Evolutionary conservation across 2,329 filamentous ascomycete species (phyloP).

Genomic region (Colletotrichum nymphaeae): DNA sequence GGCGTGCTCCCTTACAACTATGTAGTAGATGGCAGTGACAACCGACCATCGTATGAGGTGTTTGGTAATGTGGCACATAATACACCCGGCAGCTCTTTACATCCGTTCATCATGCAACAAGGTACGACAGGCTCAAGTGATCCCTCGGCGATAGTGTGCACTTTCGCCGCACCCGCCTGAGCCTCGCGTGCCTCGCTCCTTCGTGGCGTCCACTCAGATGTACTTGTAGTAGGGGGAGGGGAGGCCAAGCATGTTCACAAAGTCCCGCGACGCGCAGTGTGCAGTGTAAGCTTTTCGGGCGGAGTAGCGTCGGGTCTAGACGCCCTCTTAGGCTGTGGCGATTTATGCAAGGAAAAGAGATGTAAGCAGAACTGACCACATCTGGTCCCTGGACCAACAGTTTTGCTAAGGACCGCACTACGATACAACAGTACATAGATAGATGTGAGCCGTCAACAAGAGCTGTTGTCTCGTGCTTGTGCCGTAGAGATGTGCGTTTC

Average conservation of each 20-base stretch:
- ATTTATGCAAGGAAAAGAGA: constrained; percentile 23
- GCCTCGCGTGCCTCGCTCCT: neutral
- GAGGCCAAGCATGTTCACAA: neutral
- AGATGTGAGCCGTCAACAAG: neutral
- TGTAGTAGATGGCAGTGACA: neutral
- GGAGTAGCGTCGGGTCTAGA: constrained; percentile 27
- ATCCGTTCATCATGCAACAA: neutral
- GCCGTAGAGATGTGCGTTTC: neutral
- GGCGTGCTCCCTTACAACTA: neutral
- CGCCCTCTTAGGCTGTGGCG: constrained; percentile 17
- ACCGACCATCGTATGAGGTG: neutral
- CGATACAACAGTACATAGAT: neutral
- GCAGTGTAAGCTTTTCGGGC: constrained; percentile 29
- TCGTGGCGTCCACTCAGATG: neutral
- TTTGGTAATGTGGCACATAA: too few species aligned
- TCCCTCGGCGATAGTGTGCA: neutral
- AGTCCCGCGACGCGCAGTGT: constrained; percentile 4
- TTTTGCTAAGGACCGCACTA: neutral
- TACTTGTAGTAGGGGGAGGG: too few species aligned
- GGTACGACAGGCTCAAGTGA: neutral
- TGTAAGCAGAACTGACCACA: constrained; percentile 12
- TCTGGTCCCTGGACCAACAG: neutral
- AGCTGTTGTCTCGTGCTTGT: neutral
- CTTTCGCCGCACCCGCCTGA: neutral
- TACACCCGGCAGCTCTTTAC: neutral